Percentiles rank a stretch among this genome's conserved stretches.
Conservation (phyloP, 192 early-diverging fungal genomes). For the Diversispora eburnea region DNA sequence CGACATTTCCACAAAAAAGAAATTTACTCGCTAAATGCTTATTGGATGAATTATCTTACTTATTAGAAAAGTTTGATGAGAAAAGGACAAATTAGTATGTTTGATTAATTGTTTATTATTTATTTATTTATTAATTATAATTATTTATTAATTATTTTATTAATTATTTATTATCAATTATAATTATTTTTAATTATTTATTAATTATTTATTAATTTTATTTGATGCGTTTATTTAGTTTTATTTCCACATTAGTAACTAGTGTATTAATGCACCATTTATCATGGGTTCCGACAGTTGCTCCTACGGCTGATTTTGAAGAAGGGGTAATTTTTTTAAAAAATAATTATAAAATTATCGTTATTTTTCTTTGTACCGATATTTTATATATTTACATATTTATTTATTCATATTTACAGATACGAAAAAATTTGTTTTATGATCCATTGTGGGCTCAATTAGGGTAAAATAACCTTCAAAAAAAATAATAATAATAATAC, state of each 20-base stretch:
- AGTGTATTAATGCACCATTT: conserved; percentile 50
- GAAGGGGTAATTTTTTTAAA: conserved; percentile 31
- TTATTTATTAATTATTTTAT: not conserved
- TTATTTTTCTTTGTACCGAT: not conserved
- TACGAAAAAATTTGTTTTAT: conserved; percentile 39
- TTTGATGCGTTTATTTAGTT: conserved; percentile 27
- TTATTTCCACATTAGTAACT: conserved; percentile 50
- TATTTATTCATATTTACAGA: conserved; percentile 13
- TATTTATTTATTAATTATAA: not conserved
- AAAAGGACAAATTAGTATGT: conserved; percentile 33
- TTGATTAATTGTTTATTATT: not conserved
- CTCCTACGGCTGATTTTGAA: conserved; percentile 39
- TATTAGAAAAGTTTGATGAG: conserved; percentile 34
- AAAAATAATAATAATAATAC: not conserved
- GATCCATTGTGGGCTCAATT: conserved; percentile 60
- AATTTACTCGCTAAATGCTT: conserved; percentile 33
- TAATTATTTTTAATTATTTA: not conserved
- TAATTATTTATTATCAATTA: not conserved
- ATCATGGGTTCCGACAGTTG: conserved; percentile 56
- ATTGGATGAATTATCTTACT: conserved; percentile 34
- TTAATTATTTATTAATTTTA: not conserved
- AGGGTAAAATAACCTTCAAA: conserved; percentile 30
- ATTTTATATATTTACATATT: not conserved
- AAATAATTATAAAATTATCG: not conserved
- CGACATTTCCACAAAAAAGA: conserved; percentile 40